A percentile compares a stretch with the other conserved stretches of the same genome.
These are phyloP conservation scores for Mariannaea elegans DNA, from an alignment of 2,329 filamentous ascomycete genomes.

Conservation along the genomic window DNA sequence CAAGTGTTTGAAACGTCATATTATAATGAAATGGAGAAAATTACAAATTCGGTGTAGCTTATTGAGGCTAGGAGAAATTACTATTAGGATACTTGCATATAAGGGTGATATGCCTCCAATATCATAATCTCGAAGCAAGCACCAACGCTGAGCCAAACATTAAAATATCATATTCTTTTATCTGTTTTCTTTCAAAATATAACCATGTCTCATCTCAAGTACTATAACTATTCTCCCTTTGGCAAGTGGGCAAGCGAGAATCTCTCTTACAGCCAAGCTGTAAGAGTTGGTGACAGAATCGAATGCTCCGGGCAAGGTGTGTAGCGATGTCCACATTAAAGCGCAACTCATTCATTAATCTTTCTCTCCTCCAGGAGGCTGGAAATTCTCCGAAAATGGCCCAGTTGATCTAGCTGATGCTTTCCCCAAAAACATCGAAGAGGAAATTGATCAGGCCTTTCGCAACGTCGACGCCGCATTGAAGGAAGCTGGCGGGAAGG, in stretches of 20 bases:
- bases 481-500: constrained; percentile 60
- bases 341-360: neutral
- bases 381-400: constrained; percentile 27
- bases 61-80: neutral
- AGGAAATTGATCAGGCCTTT: constrained; percentile 60
- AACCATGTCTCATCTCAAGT: constrained; percentile 44
- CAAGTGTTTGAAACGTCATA: neutral
- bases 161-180: no score
- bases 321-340: neutral
- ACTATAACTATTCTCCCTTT: constrained; percentile 39
- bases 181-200: no score
- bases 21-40: neutral
- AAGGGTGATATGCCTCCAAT: neutral
- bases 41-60: neutral
- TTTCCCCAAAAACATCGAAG: constrained; percentile 48
- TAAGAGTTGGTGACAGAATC: constrained; percentile 58
- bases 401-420: constrained; percentile 29
- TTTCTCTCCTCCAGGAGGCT: constrained; percentile 38
- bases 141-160: no score
- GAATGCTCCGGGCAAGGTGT: constrained; percentile 57
- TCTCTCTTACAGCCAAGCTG: constrained; percentile 56
- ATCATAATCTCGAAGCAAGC: neutral
- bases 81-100: neutral
- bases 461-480: constrained; percentile 61
- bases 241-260: constrained; percentile 44